These are phyloP conservation scores for Ziziphus jujuba DNA, from an alignment of 306 rosid genomes.

Conservation along the genomic window DNA sequence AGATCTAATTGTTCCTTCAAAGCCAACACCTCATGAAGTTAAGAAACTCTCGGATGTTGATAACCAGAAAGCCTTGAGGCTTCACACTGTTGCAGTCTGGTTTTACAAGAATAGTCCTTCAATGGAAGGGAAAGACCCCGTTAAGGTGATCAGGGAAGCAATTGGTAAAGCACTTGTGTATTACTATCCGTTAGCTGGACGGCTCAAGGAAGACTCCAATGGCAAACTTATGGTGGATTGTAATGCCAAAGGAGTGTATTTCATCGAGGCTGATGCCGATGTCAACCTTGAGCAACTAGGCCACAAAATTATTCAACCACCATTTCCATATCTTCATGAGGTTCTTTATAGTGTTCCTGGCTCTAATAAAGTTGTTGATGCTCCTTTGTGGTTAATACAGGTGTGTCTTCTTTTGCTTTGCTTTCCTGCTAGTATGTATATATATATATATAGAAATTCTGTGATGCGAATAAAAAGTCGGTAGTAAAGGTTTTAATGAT, in stretches of 20 bases:
- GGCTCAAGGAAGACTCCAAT: constrained; percentile 24
- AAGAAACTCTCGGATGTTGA: too few relatives aligned
- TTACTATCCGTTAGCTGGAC: constrained; percentile 40
- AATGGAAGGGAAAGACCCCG: constrained; percentile 1
- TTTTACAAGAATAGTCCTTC: constrained; percentile 1
- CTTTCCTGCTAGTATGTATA: background rate
- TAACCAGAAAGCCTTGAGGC: background rate
- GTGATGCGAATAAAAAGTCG: too few relatives aligned
- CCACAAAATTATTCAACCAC: constrained; percentile 15
- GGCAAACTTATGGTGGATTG: constrained; percentile 32
- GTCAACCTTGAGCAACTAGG: constrained; percentile 18
- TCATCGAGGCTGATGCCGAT: constrained; percentile 18
- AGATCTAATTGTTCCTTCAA: constrained; percentile 10
- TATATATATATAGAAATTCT: too few relatives aligned
- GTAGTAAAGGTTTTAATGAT: too few relatives aligned
- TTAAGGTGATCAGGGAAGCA: constrained; percentile 19
- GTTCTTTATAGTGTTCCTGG: constrained; percentile 22
- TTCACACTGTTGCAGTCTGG: constrained; percentile 7
- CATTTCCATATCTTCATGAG: constrained; percentile 25
- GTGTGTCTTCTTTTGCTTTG: background rate
- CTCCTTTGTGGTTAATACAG: constrained; percentile 25
- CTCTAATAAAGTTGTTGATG: background rate
- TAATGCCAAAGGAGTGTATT: constrained; percentile 28
- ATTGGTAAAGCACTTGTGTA: constrained; percentile 22
- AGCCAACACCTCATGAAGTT: too few relatives aligned